Base-by-base conservation (phyloP, 1,284 basidiomycete species). In the Waitea zeae region DNA sequence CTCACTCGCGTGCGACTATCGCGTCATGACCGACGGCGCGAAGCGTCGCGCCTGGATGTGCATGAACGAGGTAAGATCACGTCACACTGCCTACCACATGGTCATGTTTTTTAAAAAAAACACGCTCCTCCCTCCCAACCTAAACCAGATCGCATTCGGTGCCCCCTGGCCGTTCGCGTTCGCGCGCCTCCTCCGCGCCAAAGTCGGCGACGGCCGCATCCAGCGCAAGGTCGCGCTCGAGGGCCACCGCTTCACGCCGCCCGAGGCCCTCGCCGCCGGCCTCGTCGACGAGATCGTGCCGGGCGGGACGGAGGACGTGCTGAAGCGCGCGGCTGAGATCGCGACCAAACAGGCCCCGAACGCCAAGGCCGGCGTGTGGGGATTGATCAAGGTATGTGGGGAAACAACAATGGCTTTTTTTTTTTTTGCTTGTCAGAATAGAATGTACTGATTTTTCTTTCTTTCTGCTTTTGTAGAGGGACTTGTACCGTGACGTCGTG, bases 1-100 rank as follows among this genome's bases (percentile, higher is more conserved):
- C 15, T 69, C 82, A 1, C 57, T 92, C 34, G 67, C 67, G 3
- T 93, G 88, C 51, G 90, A 96, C 53, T 93, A 87, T 56, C 71
- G 90, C 20, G 65, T 95, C 38, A 90, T 93, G 77, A 80, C 70
- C 15, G 79, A 84, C 42, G 79, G 74, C 13, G 77, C 66, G 44
- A 74, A 70, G 48, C 73, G 75, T 32, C 70, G 74, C 42, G 80
- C 81, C 7, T 90, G 84, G 75, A 57, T 88, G 39, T 86, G 73
- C 51, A 93, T 95, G 88, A 95, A 95, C 50, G 90, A 96, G 59
- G 81, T 84, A 41, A 41, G 52, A 43, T 15, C 15, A 18, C 7
- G 24, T 26, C 24, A 26, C 24, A n/a, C n/a, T n/a, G n/a, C n/a
- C n/a, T n/a, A 26, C 19, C 14, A 5, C 28, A 15, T 17, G 20